Evolutionary conservation across 2,329 filamentous ascomycete species (phyloP), one percentile per base, ranked within the genome.

Genomic region (Metarhizium anisopliae): DNA sequence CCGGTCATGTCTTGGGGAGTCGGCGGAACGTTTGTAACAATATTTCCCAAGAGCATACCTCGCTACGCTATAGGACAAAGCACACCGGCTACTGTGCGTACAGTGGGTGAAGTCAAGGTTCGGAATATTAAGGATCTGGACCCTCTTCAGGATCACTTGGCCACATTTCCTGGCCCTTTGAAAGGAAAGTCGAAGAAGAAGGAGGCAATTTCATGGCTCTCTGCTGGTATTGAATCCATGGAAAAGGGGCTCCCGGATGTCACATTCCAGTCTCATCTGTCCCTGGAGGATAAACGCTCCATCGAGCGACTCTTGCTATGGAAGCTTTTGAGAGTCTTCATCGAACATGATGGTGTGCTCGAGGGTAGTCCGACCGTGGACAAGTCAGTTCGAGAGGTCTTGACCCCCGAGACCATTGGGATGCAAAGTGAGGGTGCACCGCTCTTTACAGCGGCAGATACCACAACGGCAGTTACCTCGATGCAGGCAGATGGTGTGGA

Each of bases 101-200:
- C 82, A 50, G 84, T 90, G 18, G 94, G 94, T 2, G 89, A 93
- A 62, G 82, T 96, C 29, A 90, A 85, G 63, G 75, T 93, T n/a
- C 81, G 84, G 59, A 87, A 82, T 62, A 79, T 89, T 59, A 94
- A 87, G 67, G 84, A 91, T 47, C 76, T 90, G 35, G 74, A 89
- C 49, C 84, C 89, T 4, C 74, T 91, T 8, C 76, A 83, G 29
- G 90, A 94, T 38, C 81, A 85, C 2, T 74, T 94, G 51, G 80
- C 83, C 18, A 90, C 86, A 62, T 97, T 97, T 65, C 94, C 94
- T 0, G 94, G 94, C 0, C 94, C 95, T 3, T 74, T 99, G 32
- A 91, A 87, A 69, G 81, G 85, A 45, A 97, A 96, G 67, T 84
- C 86, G 1, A 97, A 96, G 77, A 99, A 99, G 78, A 99, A 97